Percentiles rank a stretch among this genome's conserved stretches.
phyloP scores from a whole-genome alignment of 164 flowering plant genomes.

The Echeveria elegans region DNA sequence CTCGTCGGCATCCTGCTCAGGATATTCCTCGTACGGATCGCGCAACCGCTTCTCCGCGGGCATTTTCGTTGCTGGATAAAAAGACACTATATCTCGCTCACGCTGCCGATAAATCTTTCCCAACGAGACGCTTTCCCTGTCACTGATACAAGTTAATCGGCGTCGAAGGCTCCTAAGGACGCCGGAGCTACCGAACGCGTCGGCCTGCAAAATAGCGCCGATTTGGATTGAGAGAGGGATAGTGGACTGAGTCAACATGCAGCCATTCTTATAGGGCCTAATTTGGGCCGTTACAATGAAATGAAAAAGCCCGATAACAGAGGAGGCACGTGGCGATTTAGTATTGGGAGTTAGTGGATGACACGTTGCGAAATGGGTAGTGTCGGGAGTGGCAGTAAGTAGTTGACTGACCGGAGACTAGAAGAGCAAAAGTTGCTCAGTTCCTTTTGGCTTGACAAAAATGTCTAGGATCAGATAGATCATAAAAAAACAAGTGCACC shows the following conservation, averaged over 20 bases:
- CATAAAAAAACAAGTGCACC: not conserved
- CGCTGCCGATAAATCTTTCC: not conserved
- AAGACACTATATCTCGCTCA: conserved; percentile 1
- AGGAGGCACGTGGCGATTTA: not conserved
- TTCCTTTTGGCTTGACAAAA: conserved; percentile 2
- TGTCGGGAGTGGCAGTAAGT: not conserved
- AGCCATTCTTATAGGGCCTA: not conserved
- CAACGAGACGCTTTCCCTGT: not conserved
- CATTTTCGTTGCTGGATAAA: conserved; percentile 16
- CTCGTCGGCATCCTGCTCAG: conserved; percentile 9
- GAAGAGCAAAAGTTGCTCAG: not conserved
- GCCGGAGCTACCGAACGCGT: not conserved
- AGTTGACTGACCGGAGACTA: conserved; percentile 3
- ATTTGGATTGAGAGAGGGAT: not conserved
- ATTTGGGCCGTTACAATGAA: not conserved
- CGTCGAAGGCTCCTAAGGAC: not conserved
- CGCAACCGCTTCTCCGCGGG: conserved; percentile 27
- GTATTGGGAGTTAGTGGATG: not conserved
- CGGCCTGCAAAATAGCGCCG: not conserved
- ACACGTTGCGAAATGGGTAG: conserved; percentile 1
- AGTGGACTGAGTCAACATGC: not conserved
- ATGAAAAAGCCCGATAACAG: not conserved
- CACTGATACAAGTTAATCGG: not conserved
- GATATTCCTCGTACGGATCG: conserved; percentile 18
- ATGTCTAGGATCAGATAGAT: not conserved